Evolutionary conservation across 805 yeast genomes (phyloP), one percentile per base, ranked within the genome.

Genomic region (Lipomyces orientalis): DNA sequence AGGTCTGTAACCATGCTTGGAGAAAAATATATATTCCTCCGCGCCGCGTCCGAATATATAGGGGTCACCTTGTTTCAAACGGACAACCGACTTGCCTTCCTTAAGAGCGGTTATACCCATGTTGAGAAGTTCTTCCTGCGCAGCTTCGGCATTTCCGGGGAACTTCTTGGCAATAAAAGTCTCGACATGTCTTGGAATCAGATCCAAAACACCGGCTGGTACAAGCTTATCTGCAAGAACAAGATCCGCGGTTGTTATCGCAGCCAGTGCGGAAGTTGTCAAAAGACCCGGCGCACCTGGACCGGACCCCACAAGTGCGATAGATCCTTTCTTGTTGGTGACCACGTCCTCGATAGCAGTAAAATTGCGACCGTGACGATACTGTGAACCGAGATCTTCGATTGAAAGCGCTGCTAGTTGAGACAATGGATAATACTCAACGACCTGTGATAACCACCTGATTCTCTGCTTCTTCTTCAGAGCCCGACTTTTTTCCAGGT

Each of bases 1-100:
- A 16, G 97, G 97, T 22, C 77, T 81, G 73, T 75, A 91, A 0
- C 97, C 97, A 73, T 89, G 85, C 29, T 81, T 74, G 35, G 82
- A 75, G 78, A 94, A 94, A 76, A 82, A 93, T 9, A 86, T 74
- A 76, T 78, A 91, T 75, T 94, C 98, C 79, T 94, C 98, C 54
- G 97, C 97, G 56, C 98, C 98, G 70, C 98, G 86, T 2, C 98
- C 98, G 77, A 91, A 94, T 39, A 94, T 90, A 78, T 92, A 94
- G 9, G 98, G 98, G 77, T 94, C 98, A 43, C 98, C 98, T 79
- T 94, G 98, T 78, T 94, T 94, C 72, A 94, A 83, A 66, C 98
- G 83, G 2, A 94, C 96, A 1, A 94, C 97, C 65, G 86, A 87
- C 74, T 86, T 83, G 16, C 97, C 97, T 61, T 83, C 78, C 34